Evolutionary conservation across 2,329 filamentous ascomycete genomes (phyloP).

Genomic region (Zalaria obscura): DNA sequence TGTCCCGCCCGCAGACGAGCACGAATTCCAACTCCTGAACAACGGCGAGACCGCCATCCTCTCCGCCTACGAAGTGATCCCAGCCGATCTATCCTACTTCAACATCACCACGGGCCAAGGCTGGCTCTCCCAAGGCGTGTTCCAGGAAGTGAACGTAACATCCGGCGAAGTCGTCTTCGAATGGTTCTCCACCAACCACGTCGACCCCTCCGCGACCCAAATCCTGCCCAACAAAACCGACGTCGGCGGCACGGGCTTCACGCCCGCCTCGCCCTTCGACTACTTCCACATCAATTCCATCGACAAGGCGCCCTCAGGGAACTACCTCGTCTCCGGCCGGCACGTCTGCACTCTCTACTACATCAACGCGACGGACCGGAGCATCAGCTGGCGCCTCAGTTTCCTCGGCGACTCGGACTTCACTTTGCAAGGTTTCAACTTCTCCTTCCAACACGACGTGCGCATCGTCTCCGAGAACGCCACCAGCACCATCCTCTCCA

Average conservation of each 20-base stretch:
- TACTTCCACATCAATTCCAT: slow-evolving; percentile 43
- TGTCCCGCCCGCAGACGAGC: slow-evolving; percentile 24
- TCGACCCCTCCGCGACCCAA: slow-evolving; percentile 28
- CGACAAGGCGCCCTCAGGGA: slow-evolving; percentile 30
- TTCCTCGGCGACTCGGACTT: slow-evolving; percentile 7
- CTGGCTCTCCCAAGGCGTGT: slow-evolving; percentile 26
- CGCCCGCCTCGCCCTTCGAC: slow-evolving; percentile 30
- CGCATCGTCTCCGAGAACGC: slow-evolving; percentile 25
- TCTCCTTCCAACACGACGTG: slow-evolving; percentile 36
- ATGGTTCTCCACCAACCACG: slow-evolving; percentile 39
- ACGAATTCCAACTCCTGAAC: slow-evolving; percentile 29
- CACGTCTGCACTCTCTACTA: slow-evolving; percentile 32
- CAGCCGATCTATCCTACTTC: slow-evolving; percentile 25
- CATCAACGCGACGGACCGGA: slow-evolving; percentile 31
- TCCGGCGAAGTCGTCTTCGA: slow-evolving; percentile 41
- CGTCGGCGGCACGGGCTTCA: slow-evolving; percentile 26
- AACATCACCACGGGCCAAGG: slow-evolving; percentile 22
- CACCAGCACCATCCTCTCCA: slow-evolving; percentile 30
- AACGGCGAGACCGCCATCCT: slow-evolving; percentile 18
- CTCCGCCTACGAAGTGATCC: slow-evolving; percentile 11
- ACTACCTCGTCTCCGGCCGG: slow-evolving; percentile 39
- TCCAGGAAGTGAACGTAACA: slow-evolving; percentile 27
- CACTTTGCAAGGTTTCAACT: slow-evolving; percentile 14
- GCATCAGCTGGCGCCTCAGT: slow-evolving; percentile 34
- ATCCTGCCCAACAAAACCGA: slow-evolving; percentile 21